A percentile compares a stretch with the other conserved stretches of the same genome.
phyloP scores from a whole-genome alignment of 495 filamentous ascomycete genomes.

The Neurospora cerealis region DNA sequence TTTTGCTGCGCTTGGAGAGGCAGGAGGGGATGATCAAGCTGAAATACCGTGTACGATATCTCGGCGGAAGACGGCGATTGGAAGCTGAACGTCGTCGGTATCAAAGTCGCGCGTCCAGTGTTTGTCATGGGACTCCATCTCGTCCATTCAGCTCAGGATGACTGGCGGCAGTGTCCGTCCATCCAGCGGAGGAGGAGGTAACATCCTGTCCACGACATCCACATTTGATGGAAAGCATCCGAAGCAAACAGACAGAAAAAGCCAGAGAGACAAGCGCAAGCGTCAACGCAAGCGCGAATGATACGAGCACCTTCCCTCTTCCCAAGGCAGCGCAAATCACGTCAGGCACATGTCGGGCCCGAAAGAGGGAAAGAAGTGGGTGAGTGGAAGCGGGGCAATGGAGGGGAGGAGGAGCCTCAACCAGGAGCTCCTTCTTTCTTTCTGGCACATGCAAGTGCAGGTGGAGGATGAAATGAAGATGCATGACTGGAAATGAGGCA shows the following conservation, averaged over 20 bases:
- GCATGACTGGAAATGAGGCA: neutral
- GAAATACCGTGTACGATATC: neutral
- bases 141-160: neutral
- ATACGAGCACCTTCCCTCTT: neutral
- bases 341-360: slow-evolving; percentile 16
- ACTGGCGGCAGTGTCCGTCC: neutral
- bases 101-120: neutral
- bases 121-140: neutral
- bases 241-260: neutral
- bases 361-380: neutral
- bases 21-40: neutral
- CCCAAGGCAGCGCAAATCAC: neutral
- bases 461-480: neutral
- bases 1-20: neutral
- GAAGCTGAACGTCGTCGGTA: neutral
- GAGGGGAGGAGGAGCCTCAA: neutral
- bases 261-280: neutral
- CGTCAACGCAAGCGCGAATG: neutral
- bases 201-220: neutral
- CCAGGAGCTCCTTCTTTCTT: neutral
- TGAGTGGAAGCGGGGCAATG: neutral
- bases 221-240: neutral
- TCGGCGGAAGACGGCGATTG: neutral
- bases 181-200: neutral
- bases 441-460: neutral